phyloP scores from a whole-genome alignment of 208 protist genomes.

The Leishmania amazonensis region DNA sequence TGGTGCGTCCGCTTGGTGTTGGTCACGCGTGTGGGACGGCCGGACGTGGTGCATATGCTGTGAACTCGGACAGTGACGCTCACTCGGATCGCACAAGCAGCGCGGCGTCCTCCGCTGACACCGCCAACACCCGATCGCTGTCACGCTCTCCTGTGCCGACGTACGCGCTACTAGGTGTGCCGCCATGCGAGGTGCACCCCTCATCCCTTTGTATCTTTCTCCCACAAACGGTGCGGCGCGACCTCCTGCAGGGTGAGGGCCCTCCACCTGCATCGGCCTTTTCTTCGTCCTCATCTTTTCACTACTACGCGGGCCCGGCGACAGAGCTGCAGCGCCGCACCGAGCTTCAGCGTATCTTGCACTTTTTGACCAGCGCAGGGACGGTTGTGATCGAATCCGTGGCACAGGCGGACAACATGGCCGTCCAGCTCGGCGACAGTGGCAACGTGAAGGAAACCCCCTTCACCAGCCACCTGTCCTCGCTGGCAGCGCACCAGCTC shows the following conservation, averaged over 20 bases:
- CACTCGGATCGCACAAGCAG: background rate
- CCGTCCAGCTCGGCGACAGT: conserved; percentile 19
- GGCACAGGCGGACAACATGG: conserved; percentile 23
- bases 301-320: conserved; percentile 1
- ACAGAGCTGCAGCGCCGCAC: conserved; percentile 29
- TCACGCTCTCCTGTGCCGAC: background rate
- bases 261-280: background rate
- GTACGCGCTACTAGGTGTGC: background rate
- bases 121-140: background rate
- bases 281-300: background rate
- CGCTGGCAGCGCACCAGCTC: background rate
- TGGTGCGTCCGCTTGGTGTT: background rate
- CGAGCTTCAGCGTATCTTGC: conserved; percentile 30
- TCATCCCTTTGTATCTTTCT: conserved; percentile 24
- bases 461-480: background rate
- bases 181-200: conserved; percentile 14
- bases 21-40: background rate
- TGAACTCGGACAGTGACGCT: background rate
- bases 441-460: background rate
- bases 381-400: conserved; percentile 19
- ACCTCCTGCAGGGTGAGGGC: conserved; percentile 18
- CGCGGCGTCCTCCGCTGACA: background rate
- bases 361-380: conserved; percentile 26
- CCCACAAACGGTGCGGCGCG: conserved; percentile 12
- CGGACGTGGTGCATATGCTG: background rate